Conservation (phyloP, 805 yeast genomes). For the Cyberlindnera samutprakarnensis region DNA sequence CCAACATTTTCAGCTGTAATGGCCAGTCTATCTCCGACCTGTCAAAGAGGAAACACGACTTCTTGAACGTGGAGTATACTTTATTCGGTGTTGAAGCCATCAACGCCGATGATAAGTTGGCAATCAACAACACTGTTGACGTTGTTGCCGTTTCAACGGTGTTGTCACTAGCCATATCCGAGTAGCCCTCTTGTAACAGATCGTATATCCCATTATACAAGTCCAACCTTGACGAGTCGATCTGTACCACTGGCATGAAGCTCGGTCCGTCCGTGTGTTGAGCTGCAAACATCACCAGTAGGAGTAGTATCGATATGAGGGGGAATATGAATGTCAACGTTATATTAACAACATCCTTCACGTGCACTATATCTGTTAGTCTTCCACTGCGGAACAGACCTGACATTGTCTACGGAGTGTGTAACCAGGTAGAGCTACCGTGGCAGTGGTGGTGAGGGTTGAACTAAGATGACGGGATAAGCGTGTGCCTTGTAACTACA, state of each 20-base stretch:
- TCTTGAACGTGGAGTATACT: slow-evolving; percentile 3
- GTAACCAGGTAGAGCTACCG: too few species aligned
- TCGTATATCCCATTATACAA: slow-evolving; percentile 45
- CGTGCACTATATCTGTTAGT: too few species aligned
- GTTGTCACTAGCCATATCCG: slow-evolving; percentile 22
- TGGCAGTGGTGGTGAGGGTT: too few species aligned
- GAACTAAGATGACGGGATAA: too few species aligned
- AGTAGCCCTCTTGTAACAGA: slow-evolving; percentile 28
- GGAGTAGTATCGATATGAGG: slow-evolving; percentile 1
- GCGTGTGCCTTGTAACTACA: too few species aligned
- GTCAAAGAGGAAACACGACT: slow-evolving; percentile 7
- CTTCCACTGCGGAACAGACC: too few species aligned
- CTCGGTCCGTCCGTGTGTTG: slow-evolving; percentile 4
- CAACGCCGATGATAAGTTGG: slow-evolving; percentile 8
- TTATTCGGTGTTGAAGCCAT: slow-evolving; percentile 9
- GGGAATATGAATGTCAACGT: slow-evolving; percentile 5
- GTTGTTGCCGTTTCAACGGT: slow-evolving; percentile 8
- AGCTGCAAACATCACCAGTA: slow-evolving; percentile 10
- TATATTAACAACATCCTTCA: neutral
- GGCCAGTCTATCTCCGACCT: neutral
- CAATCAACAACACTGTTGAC: slow-evolving; percentile 7
- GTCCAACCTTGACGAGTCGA: slow-evolving; percentile 45
- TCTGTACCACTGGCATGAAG: slow-evolving; percentile 18
- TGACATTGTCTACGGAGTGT: too few species aligned
- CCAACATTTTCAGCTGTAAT: neutral